Conservation (phyloP, 257 asterid genomes). For the Scutellaria barbata region DNA sequence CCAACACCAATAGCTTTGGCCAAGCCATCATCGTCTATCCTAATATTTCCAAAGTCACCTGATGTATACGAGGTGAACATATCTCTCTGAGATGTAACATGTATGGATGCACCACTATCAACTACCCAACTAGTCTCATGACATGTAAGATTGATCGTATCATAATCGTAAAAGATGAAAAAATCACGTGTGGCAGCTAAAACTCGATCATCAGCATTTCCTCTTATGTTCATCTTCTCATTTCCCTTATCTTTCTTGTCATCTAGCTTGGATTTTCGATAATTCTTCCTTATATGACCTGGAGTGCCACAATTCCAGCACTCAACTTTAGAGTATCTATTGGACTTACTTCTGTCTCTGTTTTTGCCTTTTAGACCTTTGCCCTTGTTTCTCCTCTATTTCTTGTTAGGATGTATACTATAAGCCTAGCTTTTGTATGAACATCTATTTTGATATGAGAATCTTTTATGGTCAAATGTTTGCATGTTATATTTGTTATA, state of each 20-base stretch:
- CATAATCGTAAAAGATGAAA: not conserved
- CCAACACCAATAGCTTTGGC: not conserved
- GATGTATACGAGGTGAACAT: conserved; percentile 9
- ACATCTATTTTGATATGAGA: too few relatives aligned
- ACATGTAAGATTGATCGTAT: not conserved
- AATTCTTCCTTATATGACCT: conserved; percentile 3
- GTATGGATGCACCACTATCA: conserved; percentile 13
- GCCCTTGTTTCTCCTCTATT: conserved; percentile 5
- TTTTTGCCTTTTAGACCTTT: not conserved
- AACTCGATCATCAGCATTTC: not conserved
- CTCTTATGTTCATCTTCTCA: not conserved
- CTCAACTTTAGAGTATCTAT: not conserved
- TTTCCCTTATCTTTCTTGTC: not conserved
- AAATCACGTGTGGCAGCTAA: not conserved
- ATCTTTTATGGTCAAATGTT: too few relatives aligned
- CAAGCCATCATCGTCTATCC: conserved; percentile 2
- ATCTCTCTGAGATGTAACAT: conserved; percentile 1
- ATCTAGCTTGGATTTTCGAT: not conserved
- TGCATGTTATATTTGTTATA: too few relatives aligned
- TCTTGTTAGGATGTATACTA: too few relatives aligned
- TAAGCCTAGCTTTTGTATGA: too few relatives aligned
- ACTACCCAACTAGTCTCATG: not conserved
- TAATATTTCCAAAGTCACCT: not conserved
- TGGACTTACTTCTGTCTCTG: not conserved
- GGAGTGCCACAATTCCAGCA: not conserved